A percentile compares a stretch with the other conserved stretches of the same genome.
phyloP scores from a whole-genome alignment of 2,329 filamentous ascomycete species.

The Fusarium sp. region DNA sequence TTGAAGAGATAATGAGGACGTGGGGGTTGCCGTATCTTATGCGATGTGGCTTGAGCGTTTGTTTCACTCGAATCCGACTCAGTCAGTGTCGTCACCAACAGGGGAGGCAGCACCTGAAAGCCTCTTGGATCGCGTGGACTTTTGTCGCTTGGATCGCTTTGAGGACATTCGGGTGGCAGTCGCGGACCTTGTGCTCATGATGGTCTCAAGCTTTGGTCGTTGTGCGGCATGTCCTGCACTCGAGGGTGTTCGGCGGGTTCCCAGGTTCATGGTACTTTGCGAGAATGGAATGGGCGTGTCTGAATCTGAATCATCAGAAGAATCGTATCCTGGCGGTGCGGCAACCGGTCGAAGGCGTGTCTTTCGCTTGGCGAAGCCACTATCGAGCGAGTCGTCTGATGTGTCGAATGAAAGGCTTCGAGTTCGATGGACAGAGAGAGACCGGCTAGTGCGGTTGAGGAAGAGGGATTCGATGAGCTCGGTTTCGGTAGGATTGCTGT shows the following conservation, averaged over 20 bases:
- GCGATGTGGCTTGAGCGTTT: slow-evolving; percentile 15
- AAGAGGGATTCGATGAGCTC: slow-evolving; percentile 57
- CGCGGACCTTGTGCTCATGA: slow-evolving; percentile 53
- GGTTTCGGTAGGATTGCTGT: slow-evolving; percentile 52
- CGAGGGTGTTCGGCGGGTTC: slow-evolving; percentile 37
- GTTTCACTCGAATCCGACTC: slow-evolving; percentile 16
- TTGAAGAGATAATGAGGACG: slow-evolving; percentile 12
- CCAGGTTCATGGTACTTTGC: slow-evolving; percentile 37
- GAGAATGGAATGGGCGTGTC: slow-evolving; percentile 38
- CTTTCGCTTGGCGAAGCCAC: slow-evolving; percentile 41
- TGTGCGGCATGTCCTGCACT: slow-evolving; percentile 49
- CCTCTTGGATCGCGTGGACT: slow-evolving; percentile 44
- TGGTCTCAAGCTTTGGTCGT: slow-evolving; percentile 58
- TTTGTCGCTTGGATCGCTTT: slow-evolving; percentile 44
- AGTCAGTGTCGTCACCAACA: slow-evolving; percentile 51
- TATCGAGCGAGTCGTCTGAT: slow-evolving; percentile 48
- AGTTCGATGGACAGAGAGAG: slow-evolving; percentile 46
- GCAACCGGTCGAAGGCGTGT: slow-evolving; percentile 43
- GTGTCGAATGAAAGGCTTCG: slow-evolving; percentile 52
- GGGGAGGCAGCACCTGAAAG: slow-evolving; percentile 48
- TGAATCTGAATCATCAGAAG: slow-evolving; percentile 48
- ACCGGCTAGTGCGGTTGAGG: slow-evolving; percentile 44
- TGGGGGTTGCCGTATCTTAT: slow-evolving; percentile 17
- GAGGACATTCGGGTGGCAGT: slow-evolving; percentile 43
- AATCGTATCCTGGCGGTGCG: slow-evolving; percentile 44